phyloP scores from a whole-genome alignment of 495 filamentous ascomycete species.

The Apiosordaria backusii region DNA sequence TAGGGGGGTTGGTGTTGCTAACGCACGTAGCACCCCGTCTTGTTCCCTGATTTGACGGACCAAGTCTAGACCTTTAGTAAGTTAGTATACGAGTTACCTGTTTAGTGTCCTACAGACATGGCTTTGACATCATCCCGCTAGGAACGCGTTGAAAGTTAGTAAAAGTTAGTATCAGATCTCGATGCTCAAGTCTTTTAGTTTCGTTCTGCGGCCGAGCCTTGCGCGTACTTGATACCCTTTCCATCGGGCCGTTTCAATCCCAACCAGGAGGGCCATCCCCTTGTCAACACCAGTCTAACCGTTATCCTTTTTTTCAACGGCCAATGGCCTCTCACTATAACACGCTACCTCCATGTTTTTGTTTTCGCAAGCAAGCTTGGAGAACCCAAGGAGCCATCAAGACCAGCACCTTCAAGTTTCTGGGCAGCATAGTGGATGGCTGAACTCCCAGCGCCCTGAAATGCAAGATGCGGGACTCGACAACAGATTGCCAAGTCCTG shows the following conservation, averaged over 20 bases:
- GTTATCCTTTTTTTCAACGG: too few species aligned
- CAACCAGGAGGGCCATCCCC: background rate
- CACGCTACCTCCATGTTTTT: too few species aligned
- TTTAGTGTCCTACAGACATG: background rate
- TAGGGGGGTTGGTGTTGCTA: background rate
- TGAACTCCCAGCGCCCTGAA: background rate
- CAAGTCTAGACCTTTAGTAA: too few species aligned
- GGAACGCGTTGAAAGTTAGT: background rate
- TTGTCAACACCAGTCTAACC: background rate
- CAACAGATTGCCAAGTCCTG: background rate
- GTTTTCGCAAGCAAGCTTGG: too few species aligned
- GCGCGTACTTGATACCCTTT: background rate
- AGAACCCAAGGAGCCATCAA: too few species aligned
- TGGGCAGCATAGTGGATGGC: background rate
- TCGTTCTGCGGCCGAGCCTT: background rate
- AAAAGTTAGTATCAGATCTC: too few species aligned
- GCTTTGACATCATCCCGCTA: conserved; percentile 4
- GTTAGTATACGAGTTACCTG: background rate
- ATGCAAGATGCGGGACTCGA: background rate
- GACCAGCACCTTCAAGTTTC: too few species aligned
- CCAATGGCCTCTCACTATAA: too few species aligned
- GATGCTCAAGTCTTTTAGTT: background rate
- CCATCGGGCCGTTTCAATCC: background rate
- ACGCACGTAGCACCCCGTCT: background rate
- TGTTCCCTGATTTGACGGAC: background rate